Base-by-base conservation (phyloP, 140 eudicot genomes). In the Anethum foeniculum region DNA sequence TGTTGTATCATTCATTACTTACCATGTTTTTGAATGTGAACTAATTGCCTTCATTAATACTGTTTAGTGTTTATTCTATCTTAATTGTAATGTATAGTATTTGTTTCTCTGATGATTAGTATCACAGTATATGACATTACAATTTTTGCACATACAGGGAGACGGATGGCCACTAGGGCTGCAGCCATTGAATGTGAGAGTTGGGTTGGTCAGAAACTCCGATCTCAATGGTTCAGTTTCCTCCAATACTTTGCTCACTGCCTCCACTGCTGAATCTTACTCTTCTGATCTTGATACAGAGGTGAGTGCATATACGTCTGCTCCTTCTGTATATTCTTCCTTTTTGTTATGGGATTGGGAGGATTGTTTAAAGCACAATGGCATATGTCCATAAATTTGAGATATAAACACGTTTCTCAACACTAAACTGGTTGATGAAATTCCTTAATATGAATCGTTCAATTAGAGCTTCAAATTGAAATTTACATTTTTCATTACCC, bases 201-300 rank as follows among this genome's bases (percentile, higher is more conserved):
- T 79, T 48, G 85, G 83, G 73, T 75, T 85, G 15, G 85, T 77
- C 51, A 87, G 96, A 75, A 88, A 89, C 79, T 86, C 80, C 72
- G 92, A 89, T 64, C 78, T 75, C 44, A 82, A 88, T 77, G 97
- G 93, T 69, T 92, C 97, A 49, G 80, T 89, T 83, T 90, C 97
- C 83, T 92, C 90, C 97, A 90, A 89, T 83, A 89, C 97, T 78
- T 82, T 92, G 82, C 86, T 92, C 60, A 85, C 90, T 71, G 87
- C 79, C 58, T 90, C 96, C 68, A 86, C 97, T 72, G 52, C 91
- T 19, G 86, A 58, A 72, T 89, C 89, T 76, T 90, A 88, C 74
- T 90, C 96, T 68, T 90, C 91, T 54, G 96, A 89, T 87, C 89
- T 89, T 86, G 97, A 92, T 76, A 87, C 96, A 71, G 86, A 92